Evolutionary conservation across 371 early-diverging fungal species (phyloP).

Genomic region (Capillidium rhysosporum): DNA sequence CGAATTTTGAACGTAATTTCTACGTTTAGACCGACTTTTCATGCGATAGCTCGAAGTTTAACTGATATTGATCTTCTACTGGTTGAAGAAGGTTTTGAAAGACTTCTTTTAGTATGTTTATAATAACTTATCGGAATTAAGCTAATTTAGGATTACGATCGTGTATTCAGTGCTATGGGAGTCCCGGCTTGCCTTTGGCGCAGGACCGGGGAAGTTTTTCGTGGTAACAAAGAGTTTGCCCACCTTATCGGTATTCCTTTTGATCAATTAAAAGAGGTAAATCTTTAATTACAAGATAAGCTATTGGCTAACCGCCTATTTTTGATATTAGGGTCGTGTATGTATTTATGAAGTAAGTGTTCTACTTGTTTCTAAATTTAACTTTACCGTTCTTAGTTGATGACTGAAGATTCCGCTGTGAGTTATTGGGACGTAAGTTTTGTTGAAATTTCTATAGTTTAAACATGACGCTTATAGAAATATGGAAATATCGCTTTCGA

Average conservation of each 20-base stretch:
- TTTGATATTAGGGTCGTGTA: conserved; percentile 25
- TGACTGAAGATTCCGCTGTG: conserved; percentile 79
- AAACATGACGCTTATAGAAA: conserved; percentile 31
- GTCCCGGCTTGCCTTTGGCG: conserved; percentile 87
- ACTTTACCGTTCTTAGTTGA: conserved; percentile 17
- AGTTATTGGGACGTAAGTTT: conserved; percentile 65
- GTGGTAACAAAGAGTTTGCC: conserved; percentile 85
- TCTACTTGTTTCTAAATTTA: background rate
- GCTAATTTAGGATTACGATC: conserved; percentile 60
- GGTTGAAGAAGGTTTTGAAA: conserved; percentile 87
- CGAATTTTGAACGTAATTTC: conserved; percentile 69
- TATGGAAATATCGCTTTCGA: conserved; percentile 90
- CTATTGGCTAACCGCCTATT: background rate
- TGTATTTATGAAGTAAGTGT: conserved; percentile 60
- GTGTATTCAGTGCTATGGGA: conserved; percentile 84
- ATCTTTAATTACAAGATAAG: conserved; percentile 2
- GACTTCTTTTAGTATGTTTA: conserved; percentile 40
- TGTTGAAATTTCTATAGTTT: conserved; percentile 8
- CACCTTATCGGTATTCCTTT: conserved; percentile 59
- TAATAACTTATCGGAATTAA: background rate
- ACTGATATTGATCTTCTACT: conserved; percentile 81
- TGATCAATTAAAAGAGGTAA: conserved; percentile 45
- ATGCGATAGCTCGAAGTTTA: conserved; percentile 60
- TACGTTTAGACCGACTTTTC: conserved; percentile 69
- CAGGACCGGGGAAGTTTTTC: conserved; percentile 87